Conservation (phyloP, 169 alveolate species). For the Plasmodium fragile region DNA sequence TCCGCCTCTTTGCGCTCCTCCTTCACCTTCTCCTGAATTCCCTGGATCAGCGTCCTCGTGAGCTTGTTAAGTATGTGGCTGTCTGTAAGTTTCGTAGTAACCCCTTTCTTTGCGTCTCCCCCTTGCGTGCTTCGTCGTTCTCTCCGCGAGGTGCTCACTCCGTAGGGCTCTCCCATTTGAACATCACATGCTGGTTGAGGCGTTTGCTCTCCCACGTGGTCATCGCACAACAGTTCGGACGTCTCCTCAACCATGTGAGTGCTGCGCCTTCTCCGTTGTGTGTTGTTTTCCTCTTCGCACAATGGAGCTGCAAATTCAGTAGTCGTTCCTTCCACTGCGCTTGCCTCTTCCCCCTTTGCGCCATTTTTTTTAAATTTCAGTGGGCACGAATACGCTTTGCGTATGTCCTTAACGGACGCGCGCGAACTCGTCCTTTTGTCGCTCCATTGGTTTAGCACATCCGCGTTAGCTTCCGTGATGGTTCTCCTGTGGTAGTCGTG, state of each 20-base stretch:
- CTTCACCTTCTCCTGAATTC: neutral
- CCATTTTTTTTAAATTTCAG: neutral
- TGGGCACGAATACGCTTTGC: neutral
- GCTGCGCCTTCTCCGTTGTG: neutral
- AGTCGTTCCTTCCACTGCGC: neutral
- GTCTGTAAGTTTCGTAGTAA: neutral
- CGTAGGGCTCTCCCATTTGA: neutral
- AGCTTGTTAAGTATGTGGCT: neutral
- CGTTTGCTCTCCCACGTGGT: neutral
- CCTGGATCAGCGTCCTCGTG: neutral
- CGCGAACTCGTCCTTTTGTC: neutral
- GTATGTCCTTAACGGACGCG: neutral
- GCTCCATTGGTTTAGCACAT: neutral
- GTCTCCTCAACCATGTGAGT: neutral
- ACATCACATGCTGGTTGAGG: neutral
- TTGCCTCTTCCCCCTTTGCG: neutral
- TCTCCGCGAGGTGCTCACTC: neutral
- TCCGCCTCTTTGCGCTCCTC: neutral
- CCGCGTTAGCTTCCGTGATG: neutral
- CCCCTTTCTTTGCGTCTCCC: neutral
- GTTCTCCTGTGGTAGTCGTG: neutral
- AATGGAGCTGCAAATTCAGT: neutral
- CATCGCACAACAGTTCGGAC: neutral
- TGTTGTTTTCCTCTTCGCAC: neutral
- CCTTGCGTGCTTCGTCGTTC: neutral